A percentile compares a stretch with the other conserved stretches of the same genome.
phyloP scores from a whole-genome alignment of 345 rosid genomes.

The Camelina neglecta region DNA sequence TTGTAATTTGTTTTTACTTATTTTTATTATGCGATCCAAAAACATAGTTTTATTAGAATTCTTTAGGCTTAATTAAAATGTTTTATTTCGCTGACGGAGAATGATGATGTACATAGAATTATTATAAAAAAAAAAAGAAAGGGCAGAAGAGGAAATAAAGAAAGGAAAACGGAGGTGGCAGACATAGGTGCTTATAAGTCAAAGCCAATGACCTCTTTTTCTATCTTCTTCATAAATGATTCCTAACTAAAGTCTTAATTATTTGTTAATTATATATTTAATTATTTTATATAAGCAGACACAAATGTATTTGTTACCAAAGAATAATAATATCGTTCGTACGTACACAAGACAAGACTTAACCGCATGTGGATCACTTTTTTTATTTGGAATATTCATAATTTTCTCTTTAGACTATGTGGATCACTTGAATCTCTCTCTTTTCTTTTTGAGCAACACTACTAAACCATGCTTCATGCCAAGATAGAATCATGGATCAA shows the following conservation, averaged over 20 bases:
- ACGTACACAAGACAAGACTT: constrained; percentile 6
- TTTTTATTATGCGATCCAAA: no score
- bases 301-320: neutral
- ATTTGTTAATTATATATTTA: neutral
- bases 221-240: neutral
- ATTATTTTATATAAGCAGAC: neutral
- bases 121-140: neutral
- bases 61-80: neutral
- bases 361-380: constrained; percentile 12
- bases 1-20: no score
- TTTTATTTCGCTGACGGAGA: neutral
- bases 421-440: constrained; percentile 1
- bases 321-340: neutral
- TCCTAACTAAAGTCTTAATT: neutral
- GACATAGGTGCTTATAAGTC: constrained; percentile 33
- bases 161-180: constrained; percentile 24
- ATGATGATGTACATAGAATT: no score
- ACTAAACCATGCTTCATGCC: neutral
- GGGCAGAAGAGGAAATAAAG: neutral
- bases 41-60: no score
- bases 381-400: constrained; percentile 28
- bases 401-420: neutral
- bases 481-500: constrained; percentile 15
- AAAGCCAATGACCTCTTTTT: constrained; percentile 19
- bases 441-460: neutral